Evolutionary conservation across 2,329 filamentous ascomycete genomes (phyloP), one percentile per base, ranked within the genome.

Genomic region (Hortaea werneckii): DNA sequence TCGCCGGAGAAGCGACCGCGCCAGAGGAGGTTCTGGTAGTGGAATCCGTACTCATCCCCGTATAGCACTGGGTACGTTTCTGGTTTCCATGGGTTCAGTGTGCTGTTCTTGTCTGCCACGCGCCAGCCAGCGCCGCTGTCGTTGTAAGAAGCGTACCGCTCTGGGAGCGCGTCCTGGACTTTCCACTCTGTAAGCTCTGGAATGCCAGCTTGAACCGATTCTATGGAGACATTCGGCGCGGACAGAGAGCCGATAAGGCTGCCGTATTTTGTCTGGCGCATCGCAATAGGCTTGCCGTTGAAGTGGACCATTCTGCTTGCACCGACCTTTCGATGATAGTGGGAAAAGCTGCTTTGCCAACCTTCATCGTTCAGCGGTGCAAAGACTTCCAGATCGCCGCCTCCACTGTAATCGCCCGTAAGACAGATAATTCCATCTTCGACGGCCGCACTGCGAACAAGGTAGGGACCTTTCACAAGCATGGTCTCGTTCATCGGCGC

Each of bases 121-220:
- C 61, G 57, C 74, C 74, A 77, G 0, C 67, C 66, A 0, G 57
- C 53, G 1, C 67, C 56, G 2, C 64, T 67, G 30, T 70, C 63
- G 47, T 70, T 58, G 54, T 78, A 78, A 13, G 63, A 54, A 0
- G 56, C 44, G 0, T 59, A 49, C 28, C 70, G 66, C 55, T 78
- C 75, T 0, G 75, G 75, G 20, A 78, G 63, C 41, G 66, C 64
- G 51, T 77, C 71, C 2, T 65, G 51, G 7, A 67, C 68, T 53
- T 69, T 72, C 75, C 75, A 78, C 0, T 61, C 54, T 0, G 58
- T 60, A 0, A 77, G 57, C 0, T 62, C 41, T 0, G 73, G 72
- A 0, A 77, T 60, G 13, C 62, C 57, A 5, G 50, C 58, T 13
- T 47, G 38, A n/a, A 48, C 38, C 5, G 43, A 13, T 9, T 44